phyloP scores from a whole-genome alignment of 441 rosid genomes.

The Omphalea diandra region DNA sequence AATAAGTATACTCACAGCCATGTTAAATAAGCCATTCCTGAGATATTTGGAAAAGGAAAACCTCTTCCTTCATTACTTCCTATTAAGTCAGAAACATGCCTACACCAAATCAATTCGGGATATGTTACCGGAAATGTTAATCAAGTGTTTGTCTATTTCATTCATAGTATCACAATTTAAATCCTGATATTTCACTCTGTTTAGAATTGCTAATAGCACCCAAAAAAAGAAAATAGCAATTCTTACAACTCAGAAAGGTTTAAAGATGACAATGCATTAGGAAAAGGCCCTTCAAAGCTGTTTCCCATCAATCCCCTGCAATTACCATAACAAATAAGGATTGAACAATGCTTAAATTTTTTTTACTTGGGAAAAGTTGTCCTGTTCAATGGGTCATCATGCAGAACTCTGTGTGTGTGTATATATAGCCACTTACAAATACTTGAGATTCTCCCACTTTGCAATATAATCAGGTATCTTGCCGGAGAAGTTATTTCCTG shows the following conservation, averaged over 20 bases:
- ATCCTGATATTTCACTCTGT: too few species aligned
- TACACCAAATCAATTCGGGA: background rate
- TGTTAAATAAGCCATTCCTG: constrained; percentile 6
- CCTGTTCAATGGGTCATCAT: too few species aligned
- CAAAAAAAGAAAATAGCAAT: background rate
- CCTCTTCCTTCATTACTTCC: constrained; percentile 3
- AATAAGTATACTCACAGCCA: constrained; percentile 1
- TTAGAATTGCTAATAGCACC: too few species aligned
- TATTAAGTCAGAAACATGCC: background rate
- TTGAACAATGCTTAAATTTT: too few species aligned
- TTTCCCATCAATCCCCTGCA: constrained; percentile 11
- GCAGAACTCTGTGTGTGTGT: too few species aligned
- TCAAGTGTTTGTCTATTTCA: background rate
- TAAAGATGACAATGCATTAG: constrained; percentile 2
- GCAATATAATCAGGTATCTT: constrained; percentile 10
- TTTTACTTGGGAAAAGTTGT: too few species aligned
- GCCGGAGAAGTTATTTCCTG: constrained; percentile 5
- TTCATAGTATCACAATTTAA: too few species aligned
- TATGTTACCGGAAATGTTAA: background rate
- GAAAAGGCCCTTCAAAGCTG: constrained; percentile 14
- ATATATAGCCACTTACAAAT: constrained; percentile 3
- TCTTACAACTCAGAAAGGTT: constrained; percentile 2
- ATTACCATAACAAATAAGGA: too few species aligned
- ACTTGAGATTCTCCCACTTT: constrained; percentile 10
- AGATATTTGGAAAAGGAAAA: constrained; percentile 9